These are phyloP conservation scores for Sinapis alba DNA, from an alignment of 441 rosid species.

Conservation along the genomic window DNA sequence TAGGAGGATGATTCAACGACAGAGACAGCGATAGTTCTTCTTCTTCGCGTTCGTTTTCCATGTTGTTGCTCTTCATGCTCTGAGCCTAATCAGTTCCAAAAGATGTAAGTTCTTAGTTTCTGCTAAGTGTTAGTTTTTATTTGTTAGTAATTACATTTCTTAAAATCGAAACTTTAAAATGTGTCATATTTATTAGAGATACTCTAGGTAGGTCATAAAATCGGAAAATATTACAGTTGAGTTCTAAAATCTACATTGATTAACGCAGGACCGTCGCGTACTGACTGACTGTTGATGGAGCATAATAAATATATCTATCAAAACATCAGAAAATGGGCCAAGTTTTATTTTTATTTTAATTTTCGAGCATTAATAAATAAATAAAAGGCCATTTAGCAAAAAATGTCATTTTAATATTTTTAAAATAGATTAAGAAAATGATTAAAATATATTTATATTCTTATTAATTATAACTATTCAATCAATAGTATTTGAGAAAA, in stretches of 20 bases:
- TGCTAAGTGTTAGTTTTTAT: not conserved
- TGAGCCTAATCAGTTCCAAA: slow-evolving; percentile 23
- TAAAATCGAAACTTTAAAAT: not conserved
- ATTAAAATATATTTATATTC: too few species aligned
- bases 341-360: not conserved
- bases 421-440: too few species aligned
- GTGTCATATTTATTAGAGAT: not conserved
- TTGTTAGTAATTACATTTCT: not conserved
- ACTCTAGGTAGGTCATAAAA: not conserved
- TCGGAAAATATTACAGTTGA: not conserved
- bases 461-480: too few species aligned
- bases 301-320: not conserved
- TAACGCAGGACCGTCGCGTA: slow-evolving; percentile 3
- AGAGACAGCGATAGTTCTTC: slow-evolving; percentile 59
- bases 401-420: too few species aligned
- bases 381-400: not conserved
- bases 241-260: not conserved
- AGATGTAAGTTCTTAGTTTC: slow-evolving; percentile 1
- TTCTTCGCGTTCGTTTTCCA: slow-evolving; percentile 31
- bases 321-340: not conserved
- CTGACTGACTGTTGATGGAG: not conserved
- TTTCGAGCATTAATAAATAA: not conserved
- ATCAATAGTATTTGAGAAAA: too few species aligned
- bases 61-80: slow-evolving; percentile 5
- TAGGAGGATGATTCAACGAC: slow-evolving; percentile 46